Base-by-base conservation (phyloP, 2,329 filamentous ascomycete genomes). In the Pseudomassariella vexata region DNA sequence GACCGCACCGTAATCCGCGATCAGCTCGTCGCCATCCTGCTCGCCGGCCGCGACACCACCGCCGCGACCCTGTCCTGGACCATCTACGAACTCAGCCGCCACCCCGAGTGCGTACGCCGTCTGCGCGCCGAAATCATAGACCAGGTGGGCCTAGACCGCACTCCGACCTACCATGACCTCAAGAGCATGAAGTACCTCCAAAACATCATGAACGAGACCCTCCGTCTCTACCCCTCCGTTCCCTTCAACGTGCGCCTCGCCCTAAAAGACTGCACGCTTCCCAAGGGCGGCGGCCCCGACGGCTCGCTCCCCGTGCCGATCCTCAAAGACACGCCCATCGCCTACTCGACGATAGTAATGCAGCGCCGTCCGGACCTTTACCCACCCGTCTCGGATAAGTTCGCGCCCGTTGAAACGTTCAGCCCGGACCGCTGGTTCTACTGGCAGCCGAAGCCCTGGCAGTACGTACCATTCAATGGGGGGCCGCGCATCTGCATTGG, bases 1-100 rank as follows among this genome's bases (percentile, higher is more conserved):
- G 75, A 82, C 50, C 67, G 68, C 35, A 73, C 69, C 33, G 73
- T 87, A 4, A 71, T 95, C 10, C 84, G 87, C 20, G 88, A 95
- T 58, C 88, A 95, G 57, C 67, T 95, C 28, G 73, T 92, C 11
- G 80, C 82, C 26, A 74, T 95, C 9, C 73, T 95, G 3, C 73
- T 95, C 11, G 89, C 89, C 2, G 88, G 86, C 9, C 75, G 85
- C 23, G 89, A 95, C 57, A 95, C 89, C 10, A 95, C 89, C 0
- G 88, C 88, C 19, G 76, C 71, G 11, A 87, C 85, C 0, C 69
- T 95, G 1, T 83, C 79, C 0, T 95, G 87, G 82, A 69, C 76
- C 21, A 68, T 95, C 37, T 94, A 92, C 57, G 86, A 95, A 57
- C 70, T 95, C 2, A 74, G 80, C 22, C 76, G 78, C 11, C 70